Evolutionary conservation across 208 protist genomes (phyloP).

Genomic region (Phytomonas sp.): DNA sequence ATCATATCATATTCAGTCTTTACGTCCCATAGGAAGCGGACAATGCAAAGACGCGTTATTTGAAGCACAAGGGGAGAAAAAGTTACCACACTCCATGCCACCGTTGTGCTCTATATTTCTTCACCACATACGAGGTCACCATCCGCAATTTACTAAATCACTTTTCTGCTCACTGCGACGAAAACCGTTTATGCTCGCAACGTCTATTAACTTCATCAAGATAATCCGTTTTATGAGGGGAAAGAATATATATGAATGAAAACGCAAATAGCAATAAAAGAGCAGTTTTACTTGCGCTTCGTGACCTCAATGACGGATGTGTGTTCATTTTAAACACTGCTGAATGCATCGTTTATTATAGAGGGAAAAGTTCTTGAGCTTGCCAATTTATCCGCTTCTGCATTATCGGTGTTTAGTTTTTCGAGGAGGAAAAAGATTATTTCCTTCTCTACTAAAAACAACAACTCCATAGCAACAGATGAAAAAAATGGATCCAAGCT

Average conservation of each 20-base stretch:
- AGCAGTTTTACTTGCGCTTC: not conserved
- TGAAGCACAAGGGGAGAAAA: not conserved
- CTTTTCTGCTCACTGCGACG: not conserved
- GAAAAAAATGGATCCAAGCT: not conserved
- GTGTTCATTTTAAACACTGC: conserved; percentile 21
- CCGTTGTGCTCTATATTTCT: not conserved
- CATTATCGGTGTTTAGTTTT: not conserved
- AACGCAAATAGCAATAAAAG: conserved; percentile 5
- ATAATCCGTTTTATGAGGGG: conserved; percentile 11
- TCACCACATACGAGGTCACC: not conserved
- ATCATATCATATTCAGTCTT: not conserved
- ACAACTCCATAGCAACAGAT: not conserved
- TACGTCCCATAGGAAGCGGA: not conserved
- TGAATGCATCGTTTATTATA: conserved; percentile 21
- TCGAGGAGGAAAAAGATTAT: not conserved
- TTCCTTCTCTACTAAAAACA: not conserved
- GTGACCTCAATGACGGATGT: conserved; percentile 1
- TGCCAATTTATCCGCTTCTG: not conserved
- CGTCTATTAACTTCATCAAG: conserved; percentile 20
- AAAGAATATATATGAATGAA: conserved; percentile 10
- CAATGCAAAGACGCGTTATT: not conserved
- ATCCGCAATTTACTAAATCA: conserved; percentile 1
- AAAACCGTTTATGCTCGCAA: conserved; percentile 11
- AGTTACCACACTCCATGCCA: not conserved
- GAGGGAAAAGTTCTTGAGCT: conserved; percentile 16